phyloP scores from a whole-genome alignment of 75 land plant species.

The Pinus albicaulis region DNA sequence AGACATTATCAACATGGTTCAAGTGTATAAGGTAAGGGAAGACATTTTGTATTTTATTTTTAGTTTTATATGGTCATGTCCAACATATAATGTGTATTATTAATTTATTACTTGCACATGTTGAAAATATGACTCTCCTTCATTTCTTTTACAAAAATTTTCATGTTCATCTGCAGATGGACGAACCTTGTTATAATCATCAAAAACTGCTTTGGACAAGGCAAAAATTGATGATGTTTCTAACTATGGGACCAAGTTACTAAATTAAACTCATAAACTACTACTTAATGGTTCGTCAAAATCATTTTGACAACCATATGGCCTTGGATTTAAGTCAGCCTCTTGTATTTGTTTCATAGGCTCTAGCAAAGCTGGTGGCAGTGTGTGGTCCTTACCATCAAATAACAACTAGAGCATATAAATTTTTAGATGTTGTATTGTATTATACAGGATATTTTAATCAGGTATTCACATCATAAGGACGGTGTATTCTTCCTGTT shows the following conservation, averaged over 20 bases:
- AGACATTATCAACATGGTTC: slow-evolving; percentile 94
- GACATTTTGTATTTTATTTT: not conserved
- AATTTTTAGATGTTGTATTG: slow-evolving; percentile 93
- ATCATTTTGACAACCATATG: not conserved
- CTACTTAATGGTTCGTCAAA: not conserved
- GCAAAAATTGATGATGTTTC: slow-evolving; percentile 98
- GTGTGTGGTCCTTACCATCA: slow-evolving; percentile 99
- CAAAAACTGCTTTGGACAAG: slow-evolving; percentile 93
- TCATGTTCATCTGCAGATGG: slow-evolving; percentile 99
- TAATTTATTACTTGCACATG: not conserved
- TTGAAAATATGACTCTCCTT: not conserved
- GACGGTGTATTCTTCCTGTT: not conserved
- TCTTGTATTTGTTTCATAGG: slow-evolving; percentile 36
- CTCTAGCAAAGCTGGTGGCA: slow-evolving; percentile 83
- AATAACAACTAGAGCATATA: slow-evolving; percentile 97
- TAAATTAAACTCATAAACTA: not conserved
- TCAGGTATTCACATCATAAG: slow-evolving; percentile 48
- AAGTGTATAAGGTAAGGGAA: slow-evolving; percentile 74
- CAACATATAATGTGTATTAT: not conserved
- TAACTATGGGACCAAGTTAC: slow-evolving; percentile 88
- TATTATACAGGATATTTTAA: slow-evolving; percentile 99
- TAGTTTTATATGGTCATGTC: not conserved
- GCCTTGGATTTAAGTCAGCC: not conserved
- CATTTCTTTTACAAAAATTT: slow-evolving; percentile 63
- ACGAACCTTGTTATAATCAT: slow-evolving; percentile 90